A percentile compares a stretch with the other conserved stretches of the same genome.
These are phyloP conservation scores for Agrocybe praecox DNA, from an alignment of 768 basidiomycete genomes.

Conservation along the genomic window DNA sequence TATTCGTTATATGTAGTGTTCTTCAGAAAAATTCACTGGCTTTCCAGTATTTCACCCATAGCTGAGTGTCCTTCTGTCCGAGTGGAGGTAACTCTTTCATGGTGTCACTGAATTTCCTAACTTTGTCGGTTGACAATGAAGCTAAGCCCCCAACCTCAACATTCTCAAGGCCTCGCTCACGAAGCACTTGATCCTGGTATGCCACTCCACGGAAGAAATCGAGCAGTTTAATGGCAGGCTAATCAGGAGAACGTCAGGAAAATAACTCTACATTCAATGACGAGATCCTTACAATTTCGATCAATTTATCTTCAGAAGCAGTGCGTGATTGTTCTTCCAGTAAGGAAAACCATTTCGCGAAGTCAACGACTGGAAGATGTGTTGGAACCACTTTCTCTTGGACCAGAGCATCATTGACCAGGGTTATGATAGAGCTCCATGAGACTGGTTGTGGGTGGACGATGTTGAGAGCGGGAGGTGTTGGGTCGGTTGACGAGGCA, in stretches of 20 bases:
- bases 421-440: slow-evolving; percentile 27
- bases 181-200: slow-evolving; percentile 10
- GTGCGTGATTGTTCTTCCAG: slow-evolving; percentile 12
- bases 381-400: slow-evolving; percentile 7
- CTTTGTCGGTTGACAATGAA: slow-evolving; percentile 27
- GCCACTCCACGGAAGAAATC: slow-evolving; percentile 30
- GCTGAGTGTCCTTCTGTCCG: slow-evolving; percentile 21
- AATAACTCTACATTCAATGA: neutral
- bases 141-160: slow-evolving; percentile 24
- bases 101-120: slow-evolving; percentile 31
- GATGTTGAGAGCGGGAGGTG: slow-evolving; percentile 35
- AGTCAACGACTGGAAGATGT: slow-evolving; percentile 15
- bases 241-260: neutral
- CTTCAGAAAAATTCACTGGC: slow-evolving; percentile 2
- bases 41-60: slow-evolving; percentile 44
- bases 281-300: slow-evolving; percentile 15
- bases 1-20: no score
- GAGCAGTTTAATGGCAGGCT: slow-evolving; percentile 39
- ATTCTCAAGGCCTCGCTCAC: slow-evolving; percentile 14
- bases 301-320: slow-evolving; percentile 8
- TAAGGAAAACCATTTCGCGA: slow-evolving; percentile 17
- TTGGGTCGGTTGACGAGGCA: slow-evolving; percentile 24
- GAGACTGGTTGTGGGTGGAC: slow-evolving; percentile 37
- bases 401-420: slow-evolving; percentile 21
- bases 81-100: slow-evolving; percentile 30